phyloP scores from a whole-genome alignment of 345 rosid species.

The Linum trigynum region DNA sequence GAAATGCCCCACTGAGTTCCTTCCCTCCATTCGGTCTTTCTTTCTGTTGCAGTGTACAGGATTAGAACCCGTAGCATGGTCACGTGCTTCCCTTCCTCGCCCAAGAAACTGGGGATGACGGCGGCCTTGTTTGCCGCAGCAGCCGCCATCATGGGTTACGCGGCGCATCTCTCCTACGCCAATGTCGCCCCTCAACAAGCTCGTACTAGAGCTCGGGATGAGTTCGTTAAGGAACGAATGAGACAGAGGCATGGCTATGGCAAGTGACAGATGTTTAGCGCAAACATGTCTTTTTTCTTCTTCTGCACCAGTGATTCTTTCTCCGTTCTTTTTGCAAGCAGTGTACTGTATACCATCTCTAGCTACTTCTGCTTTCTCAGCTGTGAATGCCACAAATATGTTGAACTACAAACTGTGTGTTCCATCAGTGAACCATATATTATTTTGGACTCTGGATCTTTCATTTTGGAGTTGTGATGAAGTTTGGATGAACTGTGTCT shows the following conservation, averaged over 20 bases:
- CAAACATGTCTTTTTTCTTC: no score
- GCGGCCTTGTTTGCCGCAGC: constrained; percentile 51
- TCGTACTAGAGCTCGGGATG: constrained; percentile 69
- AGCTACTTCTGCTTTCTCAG: no score
- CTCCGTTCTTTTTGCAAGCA: no score
- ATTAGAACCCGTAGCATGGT: constrained; percentile 25
- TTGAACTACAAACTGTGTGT: no score
- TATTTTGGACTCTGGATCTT: no score
- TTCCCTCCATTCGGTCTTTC: neutral
- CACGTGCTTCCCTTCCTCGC: constrained; percentile 53
- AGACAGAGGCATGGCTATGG: constrained; percentile 44
- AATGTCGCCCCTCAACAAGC: constrained; percentile 70
- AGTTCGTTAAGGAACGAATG: constrained; percentile 50
- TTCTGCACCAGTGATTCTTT: no score
- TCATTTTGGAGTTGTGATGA: no score
- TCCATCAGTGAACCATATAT: no score
- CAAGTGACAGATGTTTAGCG: no score
- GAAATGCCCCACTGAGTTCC: neutral
- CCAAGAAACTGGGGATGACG: constrained; percentile 51
- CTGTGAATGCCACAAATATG: no score
- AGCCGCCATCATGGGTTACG: constrained; percentile 41
- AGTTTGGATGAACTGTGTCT: no score
- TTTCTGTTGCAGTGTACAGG: neutral
- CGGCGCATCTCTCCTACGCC: constrained; percentile 38
- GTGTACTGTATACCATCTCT: no score